Conservation (phyloP, 805 yeast genomes). For the Kuraishia capsulata region DNA sequence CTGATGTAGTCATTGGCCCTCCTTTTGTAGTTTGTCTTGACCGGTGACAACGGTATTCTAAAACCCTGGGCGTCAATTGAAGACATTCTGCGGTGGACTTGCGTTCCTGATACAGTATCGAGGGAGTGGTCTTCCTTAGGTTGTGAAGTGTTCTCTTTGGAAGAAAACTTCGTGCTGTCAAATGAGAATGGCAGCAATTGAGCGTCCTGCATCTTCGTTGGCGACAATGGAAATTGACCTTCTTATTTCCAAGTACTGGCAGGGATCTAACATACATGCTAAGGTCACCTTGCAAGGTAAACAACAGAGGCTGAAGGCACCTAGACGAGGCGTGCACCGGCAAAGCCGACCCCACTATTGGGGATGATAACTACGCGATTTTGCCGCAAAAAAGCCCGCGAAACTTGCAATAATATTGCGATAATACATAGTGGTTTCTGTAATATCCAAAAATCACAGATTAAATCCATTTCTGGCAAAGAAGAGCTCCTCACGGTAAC, state of each 20-base stretch:
- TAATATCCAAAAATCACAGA: too few species aligned
- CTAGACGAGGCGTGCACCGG: too few species aligned
- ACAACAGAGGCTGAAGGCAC: background rate
- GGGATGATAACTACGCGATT: too few species aligned
- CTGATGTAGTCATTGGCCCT: constrained; percentile 21
- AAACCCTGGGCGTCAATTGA: constrained; percentile 6
- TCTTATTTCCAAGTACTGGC: too few species aligned
- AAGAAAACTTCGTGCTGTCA: constrained; percentile 25
- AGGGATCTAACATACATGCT: too few species aligned
- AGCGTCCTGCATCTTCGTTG: too few species aligned
- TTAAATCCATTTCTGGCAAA: constrained; percentile 13
- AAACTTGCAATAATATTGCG: too few species aligned
- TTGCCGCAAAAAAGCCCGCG: background rate
- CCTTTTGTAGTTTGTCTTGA: constrained; percentile 14
- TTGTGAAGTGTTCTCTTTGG: constrained; percentile 20
- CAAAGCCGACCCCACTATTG: too few species aligned
- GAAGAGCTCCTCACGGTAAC: too few species aligned
- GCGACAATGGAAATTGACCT: too few species aligned
- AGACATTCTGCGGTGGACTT: constrained; percentile 29
- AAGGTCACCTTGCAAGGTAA: too few species aligned
- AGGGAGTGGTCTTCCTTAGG: constrained; percentile 30
- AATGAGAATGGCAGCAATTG: constrained; percentile 49
- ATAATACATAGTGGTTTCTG: too few species aligned
- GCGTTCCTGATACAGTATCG: constrained; percentile 34
- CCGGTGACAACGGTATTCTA: constrained; percentile 4